Evolutionary conservation across 176 grass and related monocot species (phyloP).

Genomic region (Musa beccarii): DNA sequence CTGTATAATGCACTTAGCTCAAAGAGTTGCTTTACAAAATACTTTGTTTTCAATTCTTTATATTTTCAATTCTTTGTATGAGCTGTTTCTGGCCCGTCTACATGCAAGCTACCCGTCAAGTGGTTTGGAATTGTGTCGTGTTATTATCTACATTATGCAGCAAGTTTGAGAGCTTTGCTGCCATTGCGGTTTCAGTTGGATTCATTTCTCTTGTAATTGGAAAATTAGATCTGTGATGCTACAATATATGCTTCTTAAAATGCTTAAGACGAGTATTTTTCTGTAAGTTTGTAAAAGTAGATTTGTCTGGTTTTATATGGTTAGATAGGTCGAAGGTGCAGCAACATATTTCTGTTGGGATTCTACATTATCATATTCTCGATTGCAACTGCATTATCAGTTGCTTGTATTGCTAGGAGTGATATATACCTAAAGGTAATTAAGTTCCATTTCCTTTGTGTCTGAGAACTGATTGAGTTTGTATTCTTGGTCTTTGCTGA

Average conservation of each 20-base stretch:
- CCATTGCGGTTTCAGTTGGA: conserved; percentile 44
- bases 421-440: conserved; percentile 58
- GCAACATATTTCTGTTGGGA: conserved; percentile 34
- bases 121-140: conserved; percentile 38
- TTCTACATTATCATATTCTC: conserved; percentile 73
- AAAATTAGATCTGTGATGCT: conserved; percentile 46
- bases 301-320: conserved; percentile 9
- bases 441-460: conserved; percentile 13
- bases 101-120: conserved; percentile 40
- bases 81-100: not conserved
- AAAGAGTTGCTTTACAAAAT: too few relatives aligned
- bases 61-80: too few relatives aligned
- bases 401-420: conserved; percentile 47
- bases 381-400: conserved; percentile 56
- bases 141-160: conserved; percentile 32
- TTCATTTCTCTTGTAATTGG: conserved; percentile 66
- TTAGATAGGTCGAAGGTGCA: conserved; percentile 47
- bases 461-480: not conserved
- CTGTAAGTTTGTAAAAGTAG: not conserved
- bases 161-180: conserved; percentile 44
- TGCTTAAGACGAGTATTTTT: not conserved
- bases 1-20: too few relatives aligned
- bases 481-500: not conserved
- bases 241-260: conserved; percentile 6
- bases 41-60: too few relatives aligned